Evolutionary conservation across 768 basidiomycete species (phyloP).

Genomic region (Suillus hirtellus): DNA sequence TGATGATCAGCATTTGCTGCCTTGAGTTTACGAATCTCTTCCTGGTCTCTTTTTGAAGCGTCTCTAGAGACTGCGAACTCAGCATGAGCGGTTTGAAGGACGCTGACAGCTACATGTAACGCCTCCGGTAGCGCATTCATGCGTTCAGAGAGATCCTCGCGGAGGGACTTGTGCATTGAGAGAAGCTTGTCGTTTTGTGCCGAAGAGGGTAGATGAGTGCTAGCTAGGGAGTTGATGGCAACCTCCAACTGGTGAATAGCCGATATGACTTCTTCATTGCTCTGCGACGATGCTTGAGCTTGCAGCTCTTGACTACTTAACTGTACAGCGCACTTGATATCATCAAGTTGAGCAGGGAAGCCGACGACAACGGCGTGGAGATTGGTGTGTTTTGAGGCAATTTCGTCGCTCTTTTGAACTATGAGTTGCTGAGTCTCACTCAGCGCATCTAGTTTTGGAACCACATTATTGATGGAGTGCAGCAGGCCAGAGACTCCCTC

Average conservation of each 20-base stretch:
- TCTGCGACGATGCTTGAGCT: constrained; percentile 19
- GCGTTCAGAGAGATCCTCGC: constrained; percentile 53
- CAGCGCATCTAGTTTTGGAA: constrained; percentile 41
- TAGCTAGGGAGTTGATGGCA: constrained; percentile 47
- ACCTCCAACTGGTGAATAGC: constrained; percentile 48
- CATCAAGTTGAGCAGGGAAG: constrained; percentile 48
- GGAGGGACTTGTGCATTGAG: constrained; percentile 50
- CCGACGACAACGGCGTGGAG: constrained; percentile 43
- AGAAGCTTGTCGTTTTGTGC: constrained; percentile 50
- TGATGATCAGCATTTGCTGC: constrained; percentile 65
- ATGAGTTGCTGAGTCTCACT: constrained; percentile 44
- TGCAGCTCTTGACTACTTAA: constrained; percentile 22
- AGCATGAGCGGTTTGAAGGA: constrained; percentile 59
- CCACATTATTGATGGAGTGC: constrained; percentile 42
- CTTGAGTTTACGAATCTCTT: constrained; percentile 62
- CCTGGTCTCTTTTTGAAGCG: constrained; percentile 59
- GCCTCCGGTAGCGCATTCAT: constrained; percentile 60
- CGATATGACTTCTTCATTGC: constrained; percentile 30
- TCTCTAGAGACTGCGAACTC: constrained; percentile 63
- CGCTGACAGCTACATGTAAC: constrained; percentile 51
- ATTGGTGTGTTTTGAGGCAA: constrained; percentile 42
- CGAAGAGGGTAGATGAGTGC: constrained; percentile 50
- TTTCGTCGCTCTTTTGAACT: constrained; percentile 36
- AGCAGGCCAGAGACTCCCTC: constrained; percentile 51
- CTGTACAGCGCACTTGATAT: constrained; percentile 46